Evolutionary conservation across 768 basidiomycete species (phyloP).

Genomic region (Mycena epipterygia): DNA sequence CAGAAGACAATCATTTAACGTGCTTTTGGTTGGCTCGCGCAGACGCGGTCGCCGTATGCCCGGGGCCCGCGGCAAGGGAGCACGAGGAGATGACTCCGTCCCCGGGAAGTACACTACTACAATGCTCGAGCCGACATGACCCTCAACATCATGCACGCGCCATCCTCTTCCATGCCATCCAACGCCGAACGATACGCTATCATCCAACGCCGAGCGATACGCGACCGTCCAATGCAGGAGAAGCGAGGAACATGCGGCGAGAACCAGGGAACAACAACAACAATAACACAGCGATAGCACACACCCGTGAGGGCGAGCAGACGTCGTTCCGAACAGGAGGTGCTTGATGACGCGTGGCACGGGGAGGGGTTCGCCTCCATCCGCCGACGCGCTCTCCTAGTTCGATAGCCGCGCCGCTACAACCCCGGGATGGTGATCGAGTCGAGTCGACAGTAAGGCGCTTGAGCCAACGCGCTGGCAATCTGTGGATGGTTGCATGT

Average conservation of each 20-base stretch:
- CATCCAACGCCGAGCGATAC: no score
- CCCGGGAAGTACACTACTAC: slow-evolving; percentile 7
- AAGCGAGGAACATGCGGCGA: no score
- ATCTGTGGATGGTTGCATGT: not conserved
- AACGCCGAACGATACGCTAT: no score
- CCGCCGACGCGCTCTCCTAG: slow-evolving; percentile 13
- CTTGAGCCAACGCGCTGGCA: no score
- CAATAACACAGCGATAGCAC: not conserved
- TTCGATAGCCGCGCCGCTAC: slow-evolving; percentile 4
- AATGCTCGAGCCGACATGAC: not conserved
- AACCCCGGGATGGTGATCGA: not conserved
- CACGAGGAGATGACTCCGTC: slow-evolving; percentile 2
- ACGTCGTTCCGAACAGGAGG: slow-evolving; percentile 10
- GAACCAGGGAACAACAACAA: not conserved
- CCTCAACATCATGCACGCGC: no score
- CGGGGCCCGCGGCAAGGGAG: not conserved
- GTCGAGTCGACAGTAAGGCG: not conserved
- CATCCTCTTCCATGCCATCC: no score
- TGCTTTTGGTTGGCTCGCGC: no score
- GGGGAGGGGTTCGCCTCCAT: slow-evolving; percentile 12
- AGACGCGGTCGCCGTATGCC: not conserved
- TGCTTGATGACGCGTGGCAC: slow-evolving; percentile 14
- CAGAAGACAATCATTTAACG: no score
- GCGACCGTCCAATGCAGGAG: no score
- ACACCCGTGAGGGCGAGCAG: not conserved